These are phyloP conservation scores for Orbilia javanica DNA, from an alignment of 2,329 filamentous ascomycete genomes.

Conservation along the genomic window DNA sequence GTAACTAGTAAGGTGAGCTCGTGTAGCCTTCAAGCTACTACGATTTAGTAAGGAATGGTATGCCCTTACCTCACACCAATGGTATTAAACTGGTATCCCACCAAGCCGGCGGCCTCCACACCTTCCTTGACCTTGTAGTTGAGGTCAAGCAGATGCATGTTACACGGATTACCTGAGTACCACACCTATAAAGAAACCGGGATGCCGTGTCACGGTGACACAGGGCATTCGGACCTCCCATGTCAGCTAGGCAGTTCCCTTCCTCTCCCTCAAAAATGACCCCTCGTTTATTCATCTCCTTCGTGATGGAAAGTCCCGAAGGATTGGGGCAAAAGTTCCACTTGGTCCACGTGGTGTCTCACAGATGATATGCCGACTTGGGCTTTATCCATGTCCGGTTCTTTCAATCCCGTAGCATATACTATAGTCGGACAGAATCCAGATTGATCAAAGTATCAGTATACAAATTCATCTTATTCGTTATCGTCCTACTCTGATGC, in stretches of 20 bases:
- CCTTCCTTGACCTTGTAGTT: slow-evolving; percentile 81
- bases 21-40: slow-evolving; percentile 32
- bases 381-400: slow-evolving; percentile 92
- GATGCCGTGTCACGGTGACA: slow-evolving; percentile 39
- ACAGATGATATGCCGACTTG: slow-evolving; percentile 94
- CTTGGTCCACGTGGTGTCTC: slow-evolving; percentile 54
- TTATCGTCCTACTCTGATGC: background rate
- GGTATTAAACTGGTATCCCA: slow-evolving; percentile 98
- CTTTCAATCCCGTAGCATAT: slow-evolving; percentile 89
- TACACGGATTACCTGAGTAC: slow-evolving; percentile 98
- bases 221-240: slow-evolving; percentile 23
- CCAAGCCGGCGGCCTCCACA: slow-evolving; percentile 80
- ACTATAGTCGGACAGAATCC: slow-evolving; percentile 65
- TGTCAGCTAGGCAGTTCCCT: slow-evolving; percentile 46
- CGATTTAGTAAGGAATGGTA: slow-evolving; percentile 10
- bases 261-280: background rate
- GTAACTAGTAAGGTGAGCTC: slow-evolving; percentile 22
- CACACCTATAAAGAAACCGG: slow-evolving; percentile 72
- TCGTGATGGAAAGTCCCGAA: slow-evolving; percentile 42
- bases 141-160: slow-evolving; percentile 96
- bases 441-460: slow-evolving; percentile 2
- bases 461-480: slow-evolving; percentile 6
- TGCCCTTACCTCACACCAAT: slow-evolving; percentile 80
- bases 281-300: slow-evolving; percentile 8
- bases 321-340: slow-evolving; percentile 42